These are phyloP conservation scores for Protomyces lactucae-debilis DNA, from an alignment of 1,139 yeast genomes.

Conservation along the genomic window DNA sequence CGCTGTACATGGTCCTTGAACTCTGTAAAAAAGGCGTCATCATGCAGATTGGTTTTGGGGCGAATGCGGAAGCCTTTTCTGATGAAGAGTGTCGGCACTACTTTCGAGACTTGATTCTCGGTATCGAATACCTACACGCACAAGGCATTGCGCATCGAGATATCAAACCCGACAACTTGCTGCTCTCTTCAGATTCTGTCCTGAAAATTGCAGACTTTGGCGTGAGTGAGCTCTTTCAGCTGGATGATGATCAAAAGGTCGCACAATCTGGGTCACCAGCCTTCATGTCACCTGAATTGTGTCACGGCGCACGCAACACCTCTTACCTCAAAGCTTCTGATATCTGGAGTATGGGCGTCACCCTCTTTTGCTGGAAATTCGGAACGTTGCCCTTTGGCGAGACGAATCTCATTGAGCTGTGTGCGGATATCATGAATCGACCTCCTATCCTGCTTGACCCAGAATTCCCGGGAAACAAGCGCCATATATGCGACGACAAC, in stretches of 20 bases:
- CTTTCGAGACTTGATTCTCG: conserved; percentile 80
- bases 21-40: conserved; percentile 56
- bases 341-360: conserved; percentile 76
- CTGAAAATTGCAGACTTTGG: conserved; percentile 96
- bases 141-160: conserved; percentile 95
- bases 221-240: conserved; percentile 64
- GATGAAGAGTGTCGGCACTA: conserved; percentile 44
- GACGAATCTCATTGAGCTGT: conserved; percentile 50
- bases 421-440: conserved; percentile 37
- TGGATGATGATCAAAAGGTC: conserved; percentile 49
- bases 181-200: conserved; percentile 64
- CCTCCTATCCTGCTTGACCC: conserved; percentile 34
- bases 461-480: conserved; percentile 33
- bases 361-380: conserved; percentile 43
- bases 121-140: conserved; percentile 82
- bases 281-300: conserved; percentile 66
- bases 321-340: conserved; percentile 62
- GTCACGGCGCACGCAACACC: conserved; percentile 43
- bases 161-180: conserved; percentile 86
- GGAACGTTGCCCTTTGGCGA: conserved; percentile 44
- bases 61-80: conserved; percentile 48
- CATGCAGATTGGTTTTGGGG: conserved; percentile 46
- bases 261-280: conserved; percentile 78
- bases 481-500: conserved; percentile 35
- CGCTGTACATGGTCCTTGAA: conserved; percentile 69